Evolutionary conservation across 495 filamentous ascomycete genomes (phyloP), one percentile per base, ranked within the genome.

Genomic region (Hypomontagnella submonticulosa): DNA sequence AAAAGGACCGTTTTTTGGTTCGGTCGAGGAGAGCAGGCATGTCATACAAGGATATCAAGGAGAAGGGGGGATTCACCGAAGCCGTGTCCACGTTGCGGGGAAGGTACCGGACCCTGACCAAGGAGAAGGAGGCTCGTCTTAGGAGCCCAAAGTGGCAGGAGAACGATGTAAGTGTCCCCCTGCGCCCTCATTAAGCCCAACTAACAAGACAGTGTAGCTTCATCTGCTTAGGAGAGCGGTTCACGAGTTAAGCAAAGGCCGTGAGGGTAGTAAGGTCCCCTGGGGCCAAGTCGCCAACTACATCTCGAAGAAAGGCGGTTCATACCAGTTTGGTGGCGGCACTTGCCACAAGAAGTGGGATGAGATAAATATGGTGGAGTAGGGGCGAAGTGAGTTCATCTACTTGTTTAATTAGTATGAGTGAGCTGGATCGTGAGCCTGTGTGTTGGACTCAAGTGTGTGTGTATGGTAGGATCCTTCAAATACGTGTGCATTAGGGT

Each of bases 51-150:
- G 85, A 92, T 23, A 97, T 97, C 69, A 88, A 88, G 46, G 72
- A 71, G 4, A 65, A 80, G 4, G 89, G 91, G 0, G 78, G 83
- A 0, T 90, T 92, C 61, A 81, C 77, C 7, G 91, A 94, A 70
- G 91, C 92, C 8, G 93, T 97, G 73, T 95, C 92, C 9, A 97
- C 93, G 2, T 80, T 97, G 10, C 85, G 93, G 12, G 93, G 93
- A 0, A 81, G 93, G 8, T 91, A 86, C 57, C 83, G 93, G 10
- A 91, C 87, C 1, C 73, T 97, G 66, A 96, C 91, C 0, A 97
- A 97, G 75, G 69, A 80, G 1, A 90, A 90, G 57, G 84, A 87
- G 42, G 82, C 92, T 55, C 79, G 93, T 3, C 87, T 94, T 1
- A 77, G 93, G 16, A 92, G 88, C 72, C 93, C 93, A 0, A 80